Conservation (phyloP, 2,329 filamentous ascomycete genomes). For the Verticillium tricorpus region DNA sequence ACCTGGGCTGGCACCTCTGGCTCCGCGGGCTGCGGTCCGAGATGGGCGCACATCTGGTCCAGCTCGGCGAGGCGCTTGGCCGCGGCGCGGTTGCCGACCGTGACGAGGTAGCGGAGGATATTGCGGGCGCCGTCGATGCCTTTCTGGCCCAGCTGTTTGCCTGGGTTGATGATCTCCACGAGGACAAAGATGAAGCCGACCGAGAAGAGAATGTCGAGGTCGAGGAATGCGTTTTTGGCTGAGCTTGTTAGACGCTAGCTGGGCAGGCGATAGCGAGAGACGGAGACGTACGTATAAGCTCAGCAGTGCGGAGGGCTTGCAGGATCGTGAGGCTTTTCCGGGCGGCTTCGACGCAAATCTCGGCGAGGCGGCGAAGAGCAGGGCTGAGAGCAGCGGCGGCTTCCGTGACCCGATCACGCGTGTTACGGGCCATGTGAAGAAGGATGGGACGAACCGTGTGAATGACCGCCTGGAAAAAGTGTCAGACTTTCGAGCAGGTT, state of each 20-base stretch:
- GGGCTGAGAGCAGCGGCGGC: neutral
- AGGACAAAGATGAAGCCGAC: slow-evolving; percentile 12
- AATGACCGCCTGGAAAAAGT: slow-evolving; percentile 1
- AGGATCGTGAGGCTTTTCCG: slow-evolving; percentile 5
- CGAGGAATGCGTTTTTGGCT: slow-evolving; percentile 11
- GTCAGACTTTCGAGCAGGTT: too few relatives aligned
- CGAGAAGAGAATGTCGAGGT: slow-evolving; percentile 11
- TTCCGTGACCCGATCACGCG: slow-evolving; percentile 5
- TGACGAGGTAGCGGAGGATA: slow-evolving; percentile 5
- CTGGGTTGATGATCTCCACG: slow-evolving; percentile 6
- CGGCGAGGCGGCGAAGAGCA: slow-evolving; percentile 2
- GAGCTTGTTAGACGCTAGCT: neutral
- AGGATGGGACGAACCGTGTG: slow-evolving; percentile 10
- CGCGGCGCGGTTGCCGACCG: slow-evolving; percentile 7
- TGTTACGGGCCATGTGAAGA: slow-evolving; percentile 9
- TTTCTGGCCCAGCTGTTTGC: slow-evolving; percentile 2
- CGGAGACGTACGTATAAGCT: neutral
- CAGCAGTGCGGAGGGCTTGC: slow-evolving; percentile 3
- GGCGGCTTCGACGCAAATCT: slow-evolving; percentile 10
- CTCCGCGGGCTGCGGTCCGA: neutral
- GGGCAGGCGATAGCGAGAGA: too few relatives aligned
- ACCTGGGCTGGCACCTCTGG: neutral
- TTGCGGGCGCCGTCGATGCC: slow-evolving; percentile 5
- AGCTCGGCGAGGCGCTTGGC: slow-evolving; percentile 5
- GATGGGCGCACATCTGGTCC: slow-evolving; percentile 9